Conservation (phyloP, 495 filamentous ascomycete genomes). For the Trichoderma parareesei region DNA sequence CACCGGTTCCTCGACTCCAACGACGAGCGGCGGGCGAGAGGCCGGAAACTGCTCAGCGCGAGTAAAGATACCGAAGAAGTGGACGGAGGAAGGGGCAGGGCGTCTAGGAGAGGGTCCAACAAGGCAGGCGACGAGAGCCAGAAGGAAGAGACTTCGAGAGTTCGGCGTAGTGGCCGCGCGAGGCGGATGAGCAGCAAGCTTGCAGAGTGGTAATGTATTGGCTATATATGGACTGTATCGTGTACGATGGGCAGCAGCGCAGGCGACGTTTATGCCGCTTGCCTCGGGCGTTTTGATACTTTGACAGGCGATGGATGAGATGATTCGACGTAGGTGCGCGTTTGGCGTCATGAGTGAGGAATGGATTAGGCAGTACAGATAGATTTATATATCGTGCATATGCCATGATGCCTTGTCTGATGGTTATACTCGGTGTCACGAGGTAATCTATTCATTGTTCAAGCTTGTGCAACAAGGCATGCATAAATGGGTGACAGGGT, state of each 20-base stretch:
- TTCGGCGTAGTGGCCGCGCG: slow-evolving; percentile 24
- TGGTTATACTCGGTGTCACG: too few relatives aligned
- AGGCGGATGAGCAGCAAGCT: slow-evolving; percentile 23
- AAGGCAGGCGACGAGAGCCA: background rate
- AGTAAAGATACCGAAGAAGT: background rate
- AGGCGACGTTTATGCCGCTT: background rate
- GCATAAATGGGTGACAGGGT: too few relatives aligned
- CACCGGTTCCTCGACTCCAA: slow-evolving; percentile 61
- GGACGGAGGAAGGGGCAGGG: background rate
- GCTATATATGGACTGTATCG: background rate
- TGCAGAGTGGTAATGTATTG: background rate
- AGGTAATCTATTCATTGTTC: too few relatives aligned
- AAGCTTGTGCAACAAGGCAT: too few relatives aligned
- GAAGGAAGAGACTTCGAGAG: slow-evolving; percentile 7
- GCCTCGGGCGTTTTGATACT: background rate
- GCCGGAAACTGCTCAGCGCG: slow-evolving; percentile 27
- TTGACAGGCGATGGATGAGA: background rate
- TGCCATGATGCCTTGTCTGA: too few relatives aligned
- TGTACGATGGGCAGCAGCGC: background rate
- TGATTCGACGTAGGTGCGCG: background rate
- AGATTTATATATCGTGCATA: too few relatives aligned
- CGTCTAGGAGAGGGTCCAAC: slow-evolving; percentile 1
- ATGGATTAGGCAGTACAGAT: too few relatives aligned
- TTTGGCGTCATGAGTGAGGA: too few relatives aligned
- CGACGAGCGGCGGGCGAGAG: slow-evolving; percentile 53